Evolutionary conservation across 495 filamentous ascomycete species (phyloP), one percentile per base, ranked within the genome.

Genomic region (Diplogelasinospora grovesii): DNA sequence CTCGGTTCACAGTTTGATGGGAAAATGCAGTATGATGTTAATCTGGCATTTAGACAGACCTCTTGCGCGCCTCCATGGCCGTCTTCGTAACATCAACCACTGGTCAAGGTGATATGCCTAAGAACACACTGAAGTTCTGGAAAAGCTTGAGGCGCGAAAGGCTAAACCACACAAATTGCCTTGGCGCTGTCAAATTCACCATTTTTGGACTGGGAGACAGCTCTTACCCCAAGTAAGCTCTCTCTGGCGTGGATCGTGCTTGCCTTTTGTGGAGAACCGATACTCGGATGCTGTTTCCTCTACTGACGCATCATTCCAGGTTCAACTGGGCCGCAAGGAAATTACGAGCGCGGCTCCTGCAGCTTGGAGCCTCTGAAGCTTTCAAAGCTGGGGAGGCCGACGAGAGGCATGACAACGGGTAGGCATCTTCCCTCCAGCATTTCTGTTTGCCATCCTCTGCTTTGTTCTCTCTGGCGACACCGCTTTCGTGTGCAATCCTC

Each of bases 271-370:
- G n/a, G n/a, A n/a, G n/a, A n/a, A n/a, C n/a, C n/a, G n/a, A n/a
- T n/a, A n/a, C n/a, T n/a, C n/a, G n/a, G n/a, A n/a, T n/a, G n/a
- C n/a, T n/a, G n/a, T n/a, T n/a, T n/a, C n/a, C n/a, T n/a, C n/a
- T n/a, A n/a, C n/a, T n/a, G n/a, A n/a, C n/a, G n/a, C n/a, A n/a
- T 21, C 19, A 13, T 19, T 3, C 4, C 31, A 93, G 87, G 56
- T 97, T 89, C 66, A 97, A 97, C 65, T 94, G 84, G 81, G 89
- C 89, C 15, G 79, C 80, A 20, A 75, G 87, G 30, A 97, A 95
- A 65, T 66, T 99, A 21, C 78, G 86, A 57, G 89, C 86, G 52
- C 74, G 92, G 27, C 71, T 99, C 18, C 49, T 83, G 25, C 92
- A 97, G 58, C 72, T 99, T 5, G 89, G 92, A 1, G 93, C 86